These are phyloP conservation scores for Microcyclosporella mali DNA, from an alignment of 2,329 filamentous ascomycete species.

Conservation along the genomic window DNA sequence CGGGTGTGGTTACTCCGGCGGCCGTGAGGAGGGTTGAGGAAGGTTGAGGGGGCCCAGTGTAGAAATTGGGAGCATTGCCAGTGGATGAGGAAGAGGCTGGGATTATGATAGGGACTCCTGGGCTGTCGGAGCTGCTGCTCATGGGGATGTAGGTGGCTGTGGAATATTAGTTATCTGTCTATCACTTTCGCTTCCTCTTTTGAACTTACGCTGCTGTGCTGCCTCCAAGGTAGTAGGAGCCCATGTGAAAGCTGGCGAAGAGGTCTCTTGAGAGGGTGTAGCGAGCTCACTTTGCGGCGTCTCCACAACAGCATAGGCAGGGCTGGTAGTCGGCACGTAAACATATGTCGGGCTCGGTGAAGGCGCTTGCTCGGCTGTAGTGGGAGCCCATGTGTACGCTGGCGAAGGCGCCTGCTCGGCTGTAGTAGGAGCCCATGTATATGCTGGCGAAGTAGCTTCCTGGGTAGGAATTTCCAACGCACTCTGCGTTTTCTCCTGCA, in stretches of 20 bases:
- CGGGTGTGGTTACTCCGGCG: too few species aligned
- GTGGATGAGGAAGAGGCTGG: slow-evolving; percentile 4
- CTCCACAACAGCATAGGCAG: too few species aligned
- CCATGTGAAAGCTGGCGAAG: slow-evolving; percentile 5
- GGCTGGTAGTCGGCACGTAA: too few species aligned
- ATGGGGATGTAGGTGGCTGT: too few species aligned
- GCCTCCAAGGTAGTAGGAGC: slow-evolving; percentile 3
- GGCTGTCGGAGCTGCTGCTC: slow-evolving; percentile 2
- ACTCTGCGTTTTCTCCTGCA: background rate
- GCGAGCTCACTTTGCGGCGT: too few species aligned
- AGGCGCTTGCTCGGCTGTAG: too few species aligned
- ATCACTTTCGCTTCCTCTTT: background rate
- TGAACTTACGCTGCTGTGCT: background rate
- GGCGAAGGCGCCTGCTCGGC: background rate
- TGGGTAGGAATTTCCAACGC: too few species aligned
- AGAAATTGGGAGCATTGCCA: background rate
- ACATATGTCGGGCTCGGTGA: too few species aligned
- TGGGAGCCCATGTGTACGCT: too few species aligned
- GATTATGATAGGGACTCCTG: background rate
- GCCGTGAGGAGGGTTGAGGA: too few species aligned
- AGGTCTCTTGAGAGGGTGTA: too few species aligned
- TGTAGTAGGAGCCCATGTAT: slow-evolving; percentile 1
- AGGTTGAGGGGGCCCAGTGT: too few species aligned
- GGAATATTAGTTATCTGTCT: background rate
- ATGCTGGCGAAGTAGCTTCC: background rate